Evolutionary conservation across 1,284 basidiomycete species (phyloP), one percentile per base, ranked within the genome.

Genomic region (Meripilus lineatus): DNA sequence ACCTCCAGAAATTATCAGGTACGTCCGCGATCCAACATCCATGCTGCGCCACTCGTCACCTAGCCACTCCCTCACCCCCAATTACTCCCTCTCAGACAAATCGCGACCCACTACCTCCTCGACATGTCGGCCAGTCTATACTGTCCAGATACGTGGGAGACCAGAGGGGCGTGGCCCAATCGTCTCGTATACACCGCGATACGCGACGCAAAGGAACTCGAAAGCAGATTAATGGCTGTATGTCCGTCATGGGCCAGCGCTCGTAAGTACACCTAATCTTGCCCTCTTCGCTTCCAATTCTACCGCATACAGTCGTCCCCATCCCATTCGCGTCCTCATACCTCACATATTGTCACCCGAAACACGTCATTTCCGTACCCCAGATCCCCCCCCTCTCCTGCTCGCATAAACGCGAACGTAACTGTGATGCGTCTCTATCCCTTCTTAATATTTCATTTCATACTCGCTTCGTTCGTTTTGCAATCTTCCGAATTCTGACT

Each of bases 1-100:
- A 11, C 84, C 84, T 3, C 70, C 74, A 38, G 84, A 87, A 61
- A 71, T 87, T 56, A 67, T 87, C 59, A 75, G 79, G 83, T 80
- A 58, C 61, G 75, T 68, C 28, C 36, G 43, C 54, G 40, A 32
- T 46, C 47, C 44, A 38, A n/a, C n/a, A n/a, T n/a, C 33, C 49
- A 48, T 40, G 32, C 36, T 54, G 44, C 46, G 45, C 42, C 50
- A 48, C 53, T 50, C 46, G 45, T 42, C 50, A 48, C 53, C 50
- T 47, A 41, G 38, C 46, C 40, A 37, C 45, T 53, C 53, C 56
- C 17, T 38, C 37, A 45, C 43, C 36, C 15, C 61, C 57, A 54
- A 55, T 54, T 48, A 43, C 14, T 40, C 40, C 44, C 44, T 45
- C 48, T 47, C 64, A 86, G 83, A 52, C 63, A 77, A 45, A 79